Evolutionary conservation across 345 rosid genomes (phyloP).

Genomic region (Physaria fendleri): DNA sequence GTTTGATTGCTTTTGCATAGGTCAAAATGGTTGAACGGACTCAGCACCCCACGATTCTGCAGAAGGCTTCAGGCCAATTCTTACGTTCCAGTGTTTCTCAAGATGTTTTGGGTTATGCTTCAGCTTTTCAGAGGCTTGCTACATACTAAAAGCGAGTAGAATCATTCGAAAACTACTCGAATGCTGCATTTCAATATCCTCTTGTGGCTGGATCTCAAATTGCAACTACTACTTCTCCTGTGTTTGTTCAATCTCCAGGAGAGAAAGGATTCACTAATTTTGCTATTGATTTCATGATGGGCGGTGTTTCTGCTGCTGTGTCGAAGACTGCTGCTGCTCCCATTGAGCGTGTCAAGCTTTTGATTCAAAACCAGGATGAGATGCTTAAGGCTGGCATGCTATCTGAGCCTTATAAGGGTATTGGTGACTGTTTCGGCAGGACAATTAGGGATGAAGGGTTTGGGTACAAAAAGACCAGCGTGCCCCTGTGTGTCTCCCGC

Average conservation of each 20-base stretch:
- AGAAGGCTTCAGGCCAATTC: slow-evolving; percentile 64
- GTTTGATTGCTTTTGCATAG: slow-evolving; percentile 29
- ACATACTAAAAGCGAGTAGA: slow-evolving; percentile 45
- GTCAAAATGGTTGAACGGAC: slow-evolving; percentile 67
- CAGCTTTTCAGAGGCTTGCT: slow-evolving; percentile 43
- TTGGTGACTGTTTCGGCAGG: slow-evolving; percentile 72
- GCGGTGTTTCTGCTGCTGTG: slow-evolving; percentile 85
- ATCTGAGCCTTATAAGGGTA: slow-evolving; percentile 83
- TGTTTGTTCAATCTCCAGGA: slow-evolving; percentile 56
- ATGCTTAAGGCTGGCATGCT: slow-evolving; percentile 80
- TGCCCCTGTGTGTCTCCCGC: too few species aligned
- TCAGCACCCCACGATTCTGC: slow-evolving; percentile 58
- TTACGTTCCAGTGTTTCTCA: slow-evolving; percentile 42
- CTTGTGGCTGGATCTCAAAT: background rate
- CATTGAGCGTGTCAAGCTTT: slow-evolving; percentile 81
- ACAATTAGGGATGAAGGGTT: slow-evolving; percentile 64
- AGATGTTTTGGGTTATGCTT: slow-evolving; percentile 30
- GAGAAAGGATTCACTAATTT: slow-evolving; percentile 63
- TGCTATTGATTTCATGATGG: slow-evolving; percentile 76
- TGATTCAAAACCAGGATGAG: slow-evolving; percentile 89
- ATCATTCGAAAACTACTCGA: slow-evolving; percentile 54
- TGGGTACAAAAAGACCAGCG: too few species aligned
- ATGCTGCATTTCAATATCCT: slow-evolving; percentile 50
- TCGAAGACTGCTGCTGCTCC: slow-evolving; percentile 92
- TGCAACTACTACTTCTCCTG: slow-evolving; percentile 35